Base-by-base conservation (phyloP, 2,329 filamentous ascomycete species). In the Microdochium bolleyi region DNA sequence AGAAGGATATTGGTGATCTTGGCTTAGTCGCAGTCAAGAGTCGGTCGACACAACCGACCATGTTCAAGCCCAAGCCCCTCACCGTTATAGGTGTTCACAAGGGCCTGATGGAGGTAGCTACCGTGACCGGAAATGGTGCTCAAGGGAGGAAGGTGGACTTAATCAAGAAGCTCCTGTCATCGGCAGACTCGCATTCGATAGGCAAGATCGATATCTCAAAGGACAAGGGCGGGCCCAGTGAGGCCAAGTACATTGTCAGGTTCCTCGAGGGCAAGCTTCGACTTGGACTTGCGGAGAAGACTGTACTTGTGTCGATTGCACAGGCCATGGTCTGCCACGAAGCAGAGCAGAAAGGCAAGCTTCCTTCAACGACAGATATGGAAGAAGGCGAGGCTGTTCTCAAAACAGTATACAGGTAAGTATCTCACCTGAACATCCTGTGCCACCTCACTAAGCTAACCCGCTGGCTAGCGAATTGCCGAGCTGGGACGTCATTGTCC, bases 1-100 rank as follows among this genome's bases (percentile, higher is more conserved):
- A 99, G 65, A 91, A 94, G 63, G 91, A 96, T 62, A 96, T 97
- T 69, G 94, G 94, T 52, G 94, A 99, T 68, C 78, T 99, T 11
- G 94, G 94, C 11, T 76, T 97, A 32, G 92, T 99, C 1, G 94
- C 94, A 46, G 89, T 95, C 49, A 96, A 97, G 75, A 96, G 91
- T 72, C 84, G 92, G 69, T 89, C 88, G 14, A 97, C 92, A 48
- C 94, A 99, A 65, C 89, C 89, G 11, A 97, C 94, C 22, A 96
- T 99, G 91, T 96, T 97, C 77, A 96, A 95, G 69, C 94, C 92
- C 2, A 96, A 95, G 70, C 78, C 92, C 25, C 74, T 99, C 61
- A 96, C 92, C 0, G 80, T 99, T 1, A 82, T 81, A 53, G 90
- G 87, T 25, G 92, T 99, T 2, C 91, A 95, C 62, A 86, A 94